A percentile compares a stretch with the other conserved stretches of the same genome.
Evolutionary conservation across 169 alveolate species (phyloP).

Genomic region (Plasmodium inui): DNA sequence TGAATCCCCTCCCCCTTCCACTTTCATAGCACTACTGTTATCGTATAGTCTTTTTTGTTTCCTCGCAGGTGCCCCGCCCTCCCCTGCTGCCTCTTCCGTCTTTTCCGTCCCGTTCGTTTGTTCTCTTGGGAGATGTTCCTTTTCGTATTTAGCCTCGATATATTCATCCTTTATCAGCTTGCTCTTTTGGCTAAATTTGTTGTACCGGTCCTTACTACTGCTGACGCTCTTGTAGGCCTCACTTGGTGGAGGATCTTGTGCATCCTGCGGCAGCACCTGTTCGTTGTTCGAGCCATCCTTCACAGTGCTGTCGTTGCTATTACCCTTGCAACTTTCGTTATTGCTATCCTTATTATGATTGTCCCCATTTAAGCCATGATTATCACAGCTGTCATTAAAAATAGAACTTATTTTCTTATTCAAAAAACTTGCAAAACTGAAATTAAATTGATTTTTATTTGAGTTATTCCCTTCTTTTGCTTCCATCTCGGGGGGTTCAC

Average conservation of each 20-base stretch:
- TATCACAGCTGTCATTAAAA: not conserved
- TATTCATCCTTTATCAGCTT: not conserved
- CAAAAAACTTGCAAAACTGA: conserved; percentile 14
- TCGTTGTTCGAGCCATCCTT: not conserved
- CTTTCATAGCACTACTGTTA: not conserved
- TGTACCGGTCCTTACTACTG: not conserved
- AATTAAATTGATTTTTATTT: conserved; percentile 3
- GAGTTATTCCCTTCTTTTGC: not conserved
- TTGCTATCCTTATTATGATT: not conserved
- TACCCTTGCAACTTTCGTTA: not conserved
- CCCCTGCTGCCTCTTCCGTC: not conserved
- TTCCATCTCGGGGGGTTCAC: not conserved
- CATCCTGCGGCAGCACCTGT: not conserved
- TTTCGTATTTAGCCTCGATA: conserved; percentile 1
- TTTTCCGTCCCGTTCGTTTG: not conserved
- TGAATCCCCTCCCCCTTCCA: not conserved
- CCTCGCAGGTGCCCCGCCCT: not conserved
- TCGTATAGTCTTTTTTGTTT: not conserved
- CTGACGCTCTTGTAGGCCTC: not conserved
- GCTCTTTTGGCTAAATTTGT: not conserved
- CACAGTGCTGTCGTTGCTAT: not conserved
- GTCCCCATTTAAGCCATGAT: not conserved
- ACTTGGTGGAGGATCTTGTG: not conserved
- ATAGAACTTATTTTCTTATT: conserved; percentile 14
- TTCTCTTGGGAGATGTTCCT: not conserved